Base-by-base conservation (phyloP, 352 stramenopile genomes). In the Globisporangium cederbergense region DNA sequence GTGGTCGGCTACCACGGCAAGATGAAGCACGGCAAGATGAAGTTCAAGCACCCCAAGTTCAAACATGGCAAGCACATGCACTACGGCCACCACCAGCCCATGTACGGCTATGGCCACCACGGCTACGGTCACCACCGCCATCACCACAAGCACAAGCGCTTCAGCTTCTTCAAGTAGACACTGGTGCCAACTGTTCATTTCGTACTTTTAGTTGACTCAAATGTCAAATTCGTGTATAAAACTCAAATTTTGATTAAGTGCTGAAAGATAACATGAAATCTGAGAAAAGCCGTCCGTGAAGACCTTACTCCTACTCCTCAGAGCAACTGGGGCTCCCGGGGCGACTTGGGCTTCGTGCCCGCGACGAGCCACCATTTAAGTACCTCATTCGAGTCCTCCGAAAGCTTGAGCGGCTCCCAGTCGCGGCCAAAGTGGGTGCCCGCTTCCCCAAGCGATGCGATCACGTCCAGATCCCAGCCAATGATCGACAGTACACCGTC, bases 101-200 rank as follows among this genome's bases (percentile, higher is more conserved):
- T 51, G 45, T 34, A 59, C 34, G 22, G 36, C 45, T 32, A 62
- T 30, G 66, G 60, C 34, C 58, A 55, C 22, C 47, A 68, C 22
- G 22, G 50, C 22, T 40, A 67, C 55, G 36, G 38, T 43, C 52
- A 65, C 45, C 32, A 65, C 58, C 65, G 58, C 14, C 70, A 72
- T 28, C 25, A 28, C 61, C 62, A 72, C 65, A 72, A 72, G 52
- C 65, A 71, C 58, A 76, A 76, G 62, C 61, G 66, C 42, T 70
- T 69, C 49, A 62, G 70, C 13, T 76, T 76, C 36, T 76, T 76
- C 65, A 76, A 76, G 58, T 76, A 76, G 14, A 46, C 8, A 36
- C 3, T 11, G 7, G 20, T 20, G 25, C 10, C 13, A 11, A 36
- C 36, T 34, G 47, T 1, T 30, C 22, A 32, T 8, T 45, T n/a